Evolutionary conservation across 2,329 filamentous ascomycete species (phyloP).

Genomic region (Neoarthrinium moseri): DNA sequence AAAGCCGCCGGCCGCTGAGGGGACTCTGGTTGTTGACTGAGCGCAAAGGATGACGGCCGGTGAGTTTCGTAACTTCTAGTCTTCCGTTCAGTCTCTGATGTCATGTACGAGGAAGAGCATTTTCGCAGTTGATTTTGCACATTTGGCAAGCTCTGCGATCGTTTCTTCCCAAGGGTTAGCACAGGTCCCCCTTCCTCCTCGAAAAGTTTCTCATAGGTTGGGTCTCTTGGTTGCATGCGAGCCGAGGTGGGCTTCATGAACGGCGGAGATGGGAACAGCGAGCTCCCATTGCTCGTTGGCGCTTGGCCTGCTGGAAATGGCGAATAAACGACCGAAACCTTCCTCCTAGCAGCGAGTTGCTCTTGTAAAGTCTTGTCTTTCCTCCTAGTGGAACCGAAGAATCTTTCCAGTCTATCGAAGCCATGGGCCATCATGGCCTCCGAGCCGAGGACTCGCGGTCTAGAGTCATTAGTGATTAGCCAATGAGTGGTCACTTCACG

Average conservation of each 20-base stretch:
- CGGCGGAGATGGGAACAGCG: slow-evolving; percentile 27
- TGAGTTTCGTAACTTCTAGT: slow-evolving; percentile 7
- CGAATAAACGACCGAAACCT: slow-evolving; percentile 11
- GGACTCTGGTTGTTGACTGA: neutral
- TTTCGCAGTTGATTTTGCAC: slow-evolving; percentile 17
- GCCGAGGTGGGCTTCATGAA: slow-evolving; percentile 55
- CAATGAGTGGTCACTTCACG: too few species aligned
- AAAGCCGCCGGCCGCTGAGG: slow-evolving; percentile 18
- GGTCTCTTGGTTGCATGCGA: slow-evolving; percentile 58
- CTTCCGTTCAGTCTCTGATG: neutral
- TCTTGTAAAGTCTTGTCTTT: slow-evolving; percentile 20
- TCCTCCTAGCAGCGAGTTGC: slow-evolving; percentile 11
- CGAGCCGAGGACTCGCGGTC: neutral
- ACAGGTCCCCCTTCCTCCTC: slow-evolving; percentile 3
- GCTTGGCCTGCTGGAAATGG: slow-evolving; percentile 10
- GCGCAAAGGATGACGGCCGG: neutral
- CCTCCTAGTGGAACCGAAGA: slow-evolving; percentile 45
- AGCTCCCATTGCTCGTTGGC: neutral
- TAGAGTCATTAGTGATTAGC: too few species aligned
- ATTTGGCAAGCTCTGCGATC: slow-evolving; percentile 24
- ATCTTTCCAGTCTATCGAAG: slow-evolving; percentile 47
- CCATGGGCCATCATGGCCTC: slow-evolving; percentile 43
- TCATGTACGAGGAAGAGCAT: slow-evolving; percentile 17
- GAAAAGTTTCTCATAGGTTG: slow-evolving; percentile 20
- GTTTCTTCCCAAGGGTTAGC: slow-evolving; percentile 15